Evolutionary conservation across 2,329 filamentous ascomycete genomes (phyloP).

Genomic region (Fonsecaea monophora): DNA sequence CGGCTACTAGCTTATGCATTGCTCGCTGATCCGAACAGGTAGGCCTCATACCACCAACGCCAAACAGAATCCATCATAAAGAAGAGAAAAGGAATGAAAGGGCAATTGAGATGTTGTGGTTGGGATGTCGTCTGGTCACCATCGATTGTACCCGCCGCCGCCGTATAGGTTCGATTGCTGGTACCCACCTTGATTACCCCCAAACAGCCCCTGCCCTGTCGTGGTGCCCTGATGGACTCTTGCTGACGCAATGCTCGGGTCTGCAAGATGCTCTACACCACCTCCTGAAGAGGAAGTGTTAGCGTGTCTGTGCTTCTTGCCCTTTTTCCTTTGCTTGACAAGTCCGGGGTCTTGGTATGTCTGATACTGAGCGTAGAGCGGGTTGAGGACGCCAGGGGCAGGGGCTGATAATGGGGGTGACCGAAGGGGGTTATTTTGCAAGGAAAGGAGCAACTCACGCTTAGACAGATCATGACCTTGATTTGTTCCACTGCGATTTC

Average conservation of each 20-base stretch:
- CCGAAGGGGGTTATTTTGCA: conserved; percentile 83
- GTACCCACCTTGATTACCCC: conserved; percentile 91
- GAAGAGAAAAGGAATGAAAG: conserved; percentile 37
- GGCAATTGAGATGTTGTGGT: conserved; percentile 35
- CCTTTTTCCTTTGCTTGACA: conserved; percentile 99
- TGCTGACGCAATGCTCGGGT: conserved; percentile 99
- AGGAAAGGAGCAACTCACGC: conserved; percentile 98
- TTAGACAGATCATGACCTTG: conserved; percentile 86
- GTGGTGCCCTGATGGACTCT: conserved; percentile 90
- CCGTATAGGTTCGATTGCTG: conserved; percentile 78
- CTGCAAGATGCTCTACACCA: conserved; percentile 99
- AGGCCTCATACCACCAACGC: conserved; percentile 40
- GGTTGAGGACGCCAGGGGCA: conserved; percentile 88
- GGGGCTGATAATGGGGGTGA: conserved; percentile 76
- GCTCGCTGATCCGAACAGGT: conserved; percentile 32
- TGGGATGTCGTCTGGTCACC: conserved; percentile 58
- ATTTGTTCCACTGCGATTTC: conserved; percentile 68
- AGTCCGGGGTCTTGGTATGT: conserved; percentile 85
- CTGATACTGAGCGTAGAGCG: conserved; percentile 81
- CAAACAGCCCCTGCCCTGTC: conserved; percentile 88
- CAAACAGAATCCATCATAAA: conserved; percentile 38
- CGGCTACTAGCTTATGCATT: conserved; percentile 38
- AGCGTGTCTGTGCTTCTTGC: conserved; percentile 99
- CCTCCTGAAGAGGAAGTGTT: conserved; percentile 99
- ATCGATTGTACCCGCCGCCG: conserved; percentile 70